Evolutionary conservation across 106 monocot species (phyloP), one percentile per base, ranked within the genome.

Genomic region (Xerophyta viscosa): DNA sequence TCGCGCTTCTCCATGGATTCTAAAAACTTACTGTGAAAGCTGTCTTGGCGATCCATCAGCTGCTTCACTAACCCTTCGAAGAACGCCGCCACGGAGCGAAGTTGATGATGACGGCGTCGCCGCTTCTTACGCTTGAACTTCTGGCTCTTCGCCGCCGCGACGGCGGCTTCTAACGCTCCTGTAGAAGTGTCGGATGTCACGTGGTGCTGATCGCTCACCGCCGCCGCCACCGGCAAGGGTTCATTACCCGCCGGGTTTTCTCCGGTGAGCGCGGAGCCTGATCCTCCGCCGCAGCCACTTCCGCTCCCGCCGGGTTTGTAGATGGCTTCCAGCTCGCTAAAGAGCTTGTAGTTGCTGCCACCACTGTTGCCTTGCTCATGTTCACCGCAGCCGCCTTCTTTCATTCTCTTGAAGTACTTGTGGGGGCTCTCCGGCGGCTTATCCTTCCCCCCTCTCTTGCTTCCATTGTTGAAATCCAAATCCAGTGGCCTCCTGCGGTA

Each of bases 311-410:
- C 79, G 2, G 79, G 86, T 48, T 80, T 78, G 66, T 73, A 96
- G 58, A 81, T 88, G 30, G 83, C 79, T 52, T 85, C 91, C 6
- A 96, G 75, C 60, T 96, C 88, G 52, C 84, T 82, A 72, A 85
- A 89, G 44, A 82, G 73, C 62, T 89, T 85, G 68, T 78, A 73
- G 62, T 88, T 93, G 62, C 61, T 66, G 45, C 58, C 64, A 62
- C 48, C 68, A 42, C 27, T 25, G 29, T 19, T 37, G 0, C 27
- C 46, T 9, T 57, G 74, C 5, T 59, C 43, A 25, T 11, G 23
- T 1, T 48, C 61, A 13, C 11, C 18, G 0, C 26, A 36, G n/a
- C 10, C 28, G 0, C 20, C 47, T 29, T 56, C 70, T 31, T 75
- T 75, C 57, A 42, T 58, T n/a, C 56, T 64, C 53, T 75, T 79